A percentile compares a stretch with the other conserved stretches of the same genome.
These are phyloP conservation scores for Centaurea solstitialis DNA, from an alignment of 129 eudicot species.

Conservation along the genomic window DNA sequence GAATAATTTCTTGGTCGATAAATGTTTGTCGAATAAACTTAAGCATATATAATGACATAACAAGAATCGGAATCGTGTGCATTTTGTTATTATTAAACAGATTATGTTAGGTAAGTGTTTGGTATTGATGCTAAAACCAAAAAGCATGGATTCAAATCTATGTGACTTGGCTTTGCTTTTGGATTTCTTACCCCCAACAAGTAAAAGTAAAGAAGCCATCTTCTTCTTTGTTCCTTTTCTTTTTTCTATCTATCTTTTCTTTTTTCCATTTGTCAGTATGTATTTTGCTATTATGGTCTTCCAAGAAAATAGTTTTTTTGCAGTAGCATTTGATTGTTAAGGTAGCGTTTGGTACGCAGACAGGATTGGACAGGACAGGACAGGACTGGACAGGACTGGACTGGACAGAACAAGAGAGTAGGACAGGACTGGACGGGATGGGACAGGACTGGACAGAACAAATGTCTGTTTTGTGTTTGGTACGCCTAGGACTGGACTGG, in stretches of 20 bases:
- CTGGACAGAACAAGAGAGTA: no score
- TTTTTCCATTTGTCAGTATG: not conserved
- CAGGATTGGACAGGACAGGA: no score
- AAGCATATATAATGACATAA: not conserved
- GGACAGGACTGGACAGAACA: no score
- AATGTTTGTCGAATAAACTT: constrained; percentile 14
- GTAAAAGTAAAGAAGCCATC: constrained; percentile 31
- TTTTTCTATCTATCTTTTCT: not conserved
- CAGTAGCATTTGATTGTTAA: not conserved
- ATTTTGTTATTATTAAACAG: constrained; percentile 18
- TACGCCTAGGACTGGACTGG: no score
- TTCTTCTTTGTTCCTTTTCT: not conserved
- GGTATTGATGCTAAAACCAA: constrained; percentile 36
- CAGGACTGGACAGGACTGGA: no score
- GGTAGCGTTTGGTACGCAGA: no score
- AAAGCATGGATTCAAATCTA: constrained; percentile 23
- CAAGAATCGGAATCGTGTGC: constrained; percentile 31
- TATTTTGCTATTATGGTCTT: not conserved
- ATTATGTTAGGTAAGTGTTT: constrained; percentile 38
- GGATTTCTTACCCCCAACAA: constrained; percentile 15
- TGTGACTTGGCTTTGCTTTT: constrained; percentile 5
- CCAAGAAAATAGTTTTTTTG: not conserved
- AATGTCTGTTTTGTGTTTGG: no score
- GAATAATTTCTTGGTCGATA: constrained; percentile 20
- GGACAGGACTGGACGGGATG: no score